Evolutionary conservation across 1,284 basidiomycete species (phyloP).

Genomic region (Pseudozyma sp.): DNA sequence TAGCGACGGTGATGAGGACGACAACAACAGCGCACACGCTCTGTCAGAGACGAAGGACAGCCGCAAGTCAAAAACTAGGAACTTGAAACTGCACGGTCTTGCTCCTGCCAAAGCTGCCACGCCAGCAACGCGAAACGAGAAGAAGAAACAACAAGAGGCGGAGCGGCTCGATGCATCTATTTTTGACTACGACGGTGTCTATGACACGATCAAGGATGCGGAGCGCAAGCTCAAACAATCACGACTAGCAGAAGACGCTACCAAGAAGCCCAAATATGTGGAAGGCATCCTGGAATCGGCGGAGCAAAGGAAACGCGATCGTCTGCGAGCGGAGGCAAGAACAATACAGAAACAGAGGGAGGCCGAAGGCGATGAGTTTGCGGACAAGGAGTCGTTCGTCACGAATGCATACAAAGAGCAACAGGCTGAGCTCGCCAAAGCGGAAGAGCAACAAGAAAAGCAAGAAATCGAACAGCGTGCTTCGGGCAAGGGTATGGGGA

Average conservation of each 20-base stretch:
- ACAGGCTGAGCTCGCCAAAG: constrained; percentile 87
- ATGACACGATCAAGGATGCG: constrained; percentile 92
- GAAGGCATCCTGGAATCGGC: constrained; percentile 83
- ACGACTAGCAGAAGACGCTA: constrained; percentile 76
- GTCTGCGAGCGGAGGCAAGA: constrained; percentile 94
- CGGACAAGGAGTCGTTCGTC: constrained; percentile 94
- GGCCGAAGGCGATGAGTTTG: constrained; percentile 91
- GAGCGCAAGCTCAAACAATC: constrained; percentile 74
- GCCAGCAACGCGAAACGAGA: constrained; percentile 51
- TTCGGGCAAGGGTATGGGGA: constrained; percentile 79
- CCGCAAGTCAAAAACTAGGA: constrained; percentile 1
- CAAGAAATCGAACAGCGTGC: constrained; percentile 84
- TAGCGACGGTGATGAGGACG: constrained; percentile 49
- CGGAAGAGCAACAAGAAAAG: constrained; percentile 78
- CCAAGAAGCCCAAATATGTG: constrained; percentile 89
- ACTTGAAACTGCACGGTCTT: constrained; percentile 14
- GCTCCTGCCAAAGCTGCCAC: constrained; percentile 28
- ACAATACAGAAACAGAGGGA: constrained; percentile 94
- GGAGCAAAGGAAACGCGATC: constrained; percentile 85
- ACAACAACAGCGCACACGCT: not conserved
- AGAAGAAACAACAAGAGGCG: constrained; percentile 72
- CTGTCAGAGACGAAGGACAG: not conserved
- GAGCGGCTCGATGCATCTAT: constrained; percentile 83
- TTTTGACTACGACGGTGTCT: constrained; percentile 96
- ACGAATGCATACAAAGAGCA: constrained; percentile 98